Conservation (phyloP, 75 land plant genomes). For the Ceratopteris richardii region DNA sequence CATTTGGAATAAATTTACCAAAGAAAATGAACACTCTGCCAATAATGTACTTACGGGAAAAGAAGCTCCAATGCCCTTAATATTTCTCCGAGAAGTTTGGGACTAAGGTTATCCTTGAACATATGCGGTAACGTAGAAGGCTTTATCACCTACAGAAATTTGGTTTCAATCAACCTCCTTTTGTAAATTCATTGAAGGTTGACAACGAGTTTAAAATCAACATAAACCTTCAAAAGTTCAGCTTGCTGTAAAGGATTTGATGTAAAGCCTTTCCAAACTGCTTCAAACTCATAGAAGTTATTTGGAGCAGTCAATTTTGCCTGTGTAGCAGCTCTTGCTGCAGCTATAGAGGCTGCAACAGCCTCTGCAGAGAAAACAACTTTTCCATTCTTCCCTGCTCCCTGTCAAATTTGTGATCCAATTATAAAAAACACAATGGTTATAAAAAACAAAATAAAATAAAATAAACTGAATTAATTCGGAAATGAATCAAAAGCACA, state of each 20-base stretch:
- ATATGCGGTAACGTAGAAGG: conserved; percentile 20
- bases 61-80: conserved; percentile 14
- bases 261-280: conserved; percentile 66
- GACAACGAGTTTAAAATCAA: not conserved
- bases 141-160: conserved; percentile 20
- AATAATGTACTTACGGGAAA: conserved; percentile 15
- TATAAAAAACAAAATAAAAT: too few relatives aligned
- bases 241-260: conserved; percentile 48
- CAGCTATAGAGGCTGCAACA: conserved; percentile 44
- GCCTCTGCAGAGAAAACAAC: conserved; percentile 10
- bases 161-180: not conserved
- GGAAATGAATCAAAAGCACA: too few relatives aligned
- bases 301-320: conserved; percentile 57
- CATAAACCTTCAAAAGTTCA: conserved; percentile 58
- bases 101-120: conserved; percentile 30
- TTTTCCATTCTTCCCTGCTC: not conserved
- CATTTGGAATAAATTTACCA: too few relatives aligned
- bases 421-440: too few relatives aligned
- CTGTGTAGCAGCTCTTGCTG: conserved; percentile 62
- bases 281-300: conserved; percentile 90
- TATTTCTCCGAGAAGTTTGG: conserved; percentile 25
- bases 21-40: too few relatives aligned
- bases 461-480: too few relatives aligned
- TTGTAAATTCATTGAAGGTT: not conserved
- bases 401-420: too few relatives aligned